These are phyloP conservation scores for Ophiocordyceps camponoti-rufipedis DNA, from an alignment of 2,329 filamentous ascomycete genomes.

Conservation along the genomic window DNA sequence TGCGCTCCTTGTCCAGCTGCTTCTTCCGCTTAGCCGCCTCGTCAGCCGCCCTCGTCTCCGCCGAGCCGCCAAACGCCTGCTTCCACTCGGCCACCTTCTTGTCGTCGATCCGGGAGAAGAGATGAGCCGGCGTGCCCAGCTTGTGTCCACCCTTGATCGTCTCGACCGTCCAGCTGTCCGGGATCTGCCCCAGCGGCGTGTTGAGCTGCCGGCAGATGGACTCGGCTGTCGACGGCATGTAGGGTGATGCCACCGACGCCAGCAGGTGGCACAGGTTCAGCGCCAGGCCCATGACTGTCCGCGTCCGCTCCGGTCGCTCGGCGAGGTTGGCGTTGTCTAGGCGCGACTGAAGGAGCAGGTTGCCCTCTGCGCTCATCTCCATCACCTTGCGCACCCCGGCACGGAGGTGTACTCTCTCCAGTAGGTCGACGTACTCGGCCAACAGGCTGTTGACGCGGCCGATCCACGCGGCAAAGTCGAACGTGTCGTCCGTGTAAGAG, in stretches of 20 bases:
- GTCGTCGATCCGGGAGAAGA: slow-evolving; percentile 69
- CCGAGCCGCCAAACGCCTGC: slow-evolving; percentile 48
- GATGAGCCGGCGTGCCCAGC: slow-evolving; percentile 59
- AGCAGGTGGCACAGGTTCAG: slow-evolving; percentile 73
- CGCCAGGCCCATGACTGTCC: slow-evolving; percentile 53
- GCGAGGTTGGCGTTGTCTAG: slow-evolving; percentile 35
- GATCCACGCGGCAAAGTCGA: slow-evolving; percentile 9
- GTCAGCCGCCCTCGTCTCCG: slow-evolving; percentile 27
- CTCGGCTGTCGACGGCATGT: slow-evolving; percentile 63
- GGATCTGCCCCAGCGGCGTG: slow-evolving; percentile 26
- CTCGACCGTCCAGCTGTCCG: slow-evolving; percentile 45
- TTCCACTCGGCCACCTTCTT: slow-evolving; percentile 76
- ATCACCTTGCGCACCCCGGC: slow-evolving; percentile 46
- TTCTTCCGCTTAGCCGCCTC: slow-evolving; percentile 30
- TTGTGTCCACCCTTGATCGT: slow-evolving; percentile 55
- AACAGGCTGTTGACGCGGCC: slow-evolving; percentile 34
- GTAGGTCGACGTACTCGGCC: slow-evolving; percentile 45
- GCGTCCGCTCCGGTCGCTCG: slow-evolving; percentile 34
- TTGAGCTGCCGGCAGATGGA: slow-evolving; percentile 63
- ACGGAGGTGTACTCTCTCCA: slow-evolving; percentile 56
- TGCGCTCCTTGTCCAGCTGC: slow-evolving; percentile 28
- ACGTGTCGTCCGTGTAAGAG: slow-evolving; percentile 39
- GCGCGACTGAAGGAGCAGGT: slow-evolving; percentile 32
- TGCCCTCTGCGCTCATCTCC: slow-evolving; percentile 42
- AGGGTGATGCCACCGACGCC: slow-evolving; percentile 61